A percentile compares a stretch with the other conserved stretches of the same genome.
phyloP scores from a whole-genome alignment of 2,329 filamentous ascomycete species.

The Alternaria infectoria region DNA sequence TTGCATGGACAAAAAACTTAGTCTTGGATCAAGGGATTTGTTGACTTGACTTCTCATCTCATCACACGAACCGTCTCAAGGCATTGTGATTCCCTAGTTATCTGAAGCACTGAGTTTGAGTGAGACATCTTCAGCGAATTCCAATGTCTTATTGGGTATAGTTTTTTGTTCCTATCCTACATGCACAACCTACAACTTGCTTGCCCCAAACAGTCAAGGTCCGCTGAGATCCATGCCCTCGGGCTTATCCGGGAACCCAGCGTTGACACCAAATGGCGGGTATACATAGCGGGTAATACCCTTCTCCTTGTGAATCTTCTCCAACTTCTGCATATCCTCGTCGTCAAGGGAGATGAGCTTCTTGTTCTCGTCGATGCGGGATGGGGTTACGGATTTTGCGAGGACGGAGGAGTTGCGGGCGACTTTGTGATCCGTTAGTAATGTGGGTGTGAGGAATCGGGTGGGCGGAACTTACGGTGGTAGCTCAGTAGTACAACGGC shows the following conservation, averaged over 20 bases:
- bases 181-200: constrained; percentile 10
- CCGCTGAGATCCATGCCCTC: constrained; percentile 46
- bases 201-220: constrained; percentile 21
- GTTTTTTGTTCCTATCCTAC: constrained; percentile 8
- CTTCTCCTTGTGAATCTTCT: constrained; percentile 55
- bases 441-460: background rate
- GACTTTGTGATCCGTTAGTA: constrained; percentile 54
- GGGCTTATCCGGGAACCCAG: constrained; percentile 58
- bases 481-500: constrained; percentile 73
- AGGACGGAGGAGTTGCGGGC: constrained; percentile 73
- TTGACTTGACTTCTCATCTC: background rate
- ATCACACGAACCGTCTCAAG: background rate
- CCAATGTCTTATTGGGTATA: constrained; percentile 15
- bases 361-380: constrained; percentile 73
- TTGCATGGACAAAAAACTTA: background rate
- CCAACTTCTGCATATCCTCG: constrained; percentile 64
- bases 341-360: constrained; percentile 69
- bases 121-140: background rate
- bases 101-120: background rate
- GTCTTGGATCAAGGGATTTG: background rate
- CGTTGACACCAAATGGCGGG: constrained; percentile 57
- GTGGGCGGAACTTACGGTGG: constrained; percentile 62
- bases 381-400: constrained; percentile 73
- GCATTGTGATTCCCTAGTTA: background rate
- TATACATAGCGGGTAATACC: constrained; percentile 57